Percentiles rank a stretch among this genome's conserved stretches.
These are phyloP conservation scores for Phoma sp. DNA, from an alignment of 2,329 filamentous ascomycete genomes.

Conservation along the genomic window DNA sequence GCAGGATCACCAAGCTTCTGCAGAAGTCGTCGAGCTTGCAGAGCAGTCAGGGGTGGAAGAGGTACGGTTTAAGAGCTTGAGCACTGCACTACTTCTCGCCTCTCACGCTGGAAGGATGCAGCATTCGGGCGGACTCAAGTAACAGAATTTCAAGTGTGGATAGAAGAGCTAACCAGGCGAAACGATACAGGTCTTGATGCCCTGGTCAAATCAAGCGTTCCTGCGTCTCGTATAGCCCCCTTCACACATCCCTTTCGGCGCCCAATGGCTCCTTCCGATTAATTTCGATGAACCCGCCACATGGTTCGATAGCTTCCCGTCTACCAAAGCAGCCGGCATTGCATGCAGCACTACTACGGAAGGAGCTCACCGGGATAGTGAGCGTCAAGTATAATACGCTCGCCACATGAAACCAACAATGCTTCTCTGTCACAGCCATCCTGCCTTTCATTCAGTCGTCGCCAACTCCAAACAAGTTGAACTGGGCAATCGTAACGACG, in stretches of 20 bases:
- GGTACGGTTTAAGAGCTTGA: not conserved
- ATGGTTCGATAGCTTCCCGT: not conserved
- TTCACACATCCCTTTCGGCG: not conserved
- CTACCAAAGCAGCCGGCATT: not conserved
- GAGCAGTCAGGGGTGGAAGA: not conserved
- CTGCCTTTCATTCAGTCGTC: not conserved
- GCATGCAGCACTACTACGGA: not conserved
- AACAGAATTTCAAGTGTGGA: not conserved
- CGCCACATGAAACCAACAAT: not conserved
- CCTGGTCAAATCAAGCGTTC: not conserved
- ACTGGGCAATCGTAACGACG: no score
- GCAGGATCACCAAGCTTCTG: not conserved
- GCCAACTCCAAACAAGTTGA: no score
- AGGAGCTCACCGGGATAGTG: not conserved
- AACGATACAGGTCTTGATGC: not conserved
- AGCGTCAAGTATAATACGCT: not conserved
- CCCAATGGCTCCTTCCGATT: not conserved
- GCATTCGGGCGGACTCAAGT: not conserved
- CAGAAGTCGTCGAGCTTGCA: not conserved
- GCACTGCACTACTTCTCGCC: not conserved
- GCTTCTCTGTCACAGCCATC: not conserved
- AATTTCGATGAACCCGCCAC: not conserved
- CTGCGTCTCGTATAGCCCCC: conserved; percentile 1
- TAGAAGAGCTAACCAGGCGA: not conserved
- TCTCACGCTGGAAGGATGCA: not conserved